phyloP scores from a whole-genome alignment of 768 basidiomycete genomes.

The Candolleomyces efflorescens region DNA sequence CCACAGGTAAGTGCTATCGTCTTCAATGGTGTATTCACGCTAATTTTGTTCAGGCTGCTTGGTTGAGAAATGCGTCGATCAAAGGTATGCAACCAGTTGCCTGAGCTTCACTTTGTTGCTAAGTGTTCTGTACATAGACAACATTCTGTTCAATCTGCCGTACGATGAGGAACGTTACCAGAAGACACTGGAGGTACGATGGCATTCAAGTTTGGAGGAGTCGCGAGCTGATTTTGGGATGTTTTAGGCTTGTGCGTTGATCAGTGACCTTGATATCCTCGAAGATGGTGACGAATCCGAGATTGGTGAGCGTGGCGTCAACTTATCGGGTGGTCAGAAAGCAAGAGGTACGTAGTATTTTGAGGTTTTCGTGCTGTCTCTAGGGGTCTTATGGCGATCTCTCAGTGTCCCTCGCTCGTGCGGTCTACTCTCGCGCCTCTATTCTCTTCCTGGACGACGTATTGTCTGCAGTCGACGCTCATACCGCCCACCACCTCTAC shows the following conservation, averaged over 20 bases:
- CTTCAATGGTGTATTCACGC: too few relatives aligned
- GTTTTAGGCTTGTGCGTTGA: conserved; percentile 54
- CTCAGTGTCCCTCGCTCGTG: conserved; percentile 52
- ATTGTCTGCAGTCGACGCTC: conserved; percentile 73
- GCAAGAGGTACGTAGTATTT: conserved; percentile 46
- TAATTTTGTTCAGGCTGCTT: conserved; percentile 27
- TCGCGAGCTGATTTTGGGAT: too few relatives aligned
- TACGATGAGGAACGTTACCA: conserved; percentile 77
- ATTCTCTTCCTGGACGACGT: conserved; percentile 85
- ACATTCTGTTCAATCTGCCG: conserved; percentile 80
- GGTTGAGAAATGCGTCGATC: conserved; percentile 64
- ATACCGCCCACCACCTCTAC: conserved; percentile 88
- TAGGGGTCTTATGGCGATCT: neutral
- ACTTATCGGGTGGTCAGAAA: conserved; percentile 60
- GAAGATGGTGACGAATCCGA: conserved; percentile 88
- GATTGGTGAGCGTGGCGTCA: conserved; percentile 81
- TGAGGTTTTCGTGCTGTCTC: conserved; percentile 38
- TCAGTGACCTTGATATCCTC: conserved; percentile 72
- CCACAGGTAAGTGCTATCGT: conserved; percentile 50
- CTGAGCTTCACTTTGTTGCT: neutral
- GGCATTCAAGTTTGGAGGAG: too few relatives aligned
- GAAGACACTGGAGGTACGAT: conserved; percentile 62
- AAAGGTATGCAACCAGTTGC: conserved; percentile 28
- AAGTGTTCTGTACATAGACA: conserved; percentile 27
- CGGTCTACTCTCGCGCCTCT: conserved; percentile 86